Percentiles rank a stretch among this genome's conserved stretches.
Conservation (phyloP, 352 stramenopile genomes). For the Phytophthora constricta region DNA sequence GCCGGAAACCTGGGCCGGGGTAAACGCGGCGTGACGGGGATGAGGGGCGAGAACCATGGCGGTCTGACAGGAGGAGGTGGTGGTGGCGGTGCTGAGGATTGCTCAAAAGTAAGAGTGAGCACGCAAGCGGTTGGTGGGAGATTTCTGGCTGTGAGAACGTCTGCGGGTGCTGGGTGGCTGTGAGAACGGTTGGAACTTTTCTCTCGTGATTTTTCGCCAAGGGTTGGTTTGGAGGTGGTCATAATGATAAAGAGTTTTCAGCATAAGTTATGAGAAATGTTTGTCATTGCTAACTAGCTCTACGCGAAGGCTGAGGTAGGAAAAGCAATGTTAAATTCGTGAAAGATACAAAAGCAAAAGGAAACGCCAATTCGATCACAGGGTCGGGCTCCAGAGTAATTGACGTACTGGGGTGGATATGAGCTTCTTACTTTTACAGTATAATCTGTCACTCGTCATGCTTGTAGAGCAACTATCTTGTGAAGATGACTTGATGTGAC, state of each 20-base stretch:
- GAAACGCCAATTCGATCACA: no score
- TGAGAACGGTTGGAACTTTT: neutral
- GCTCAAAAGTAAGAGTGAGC: neutral
- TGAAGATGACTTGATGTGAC: no score
- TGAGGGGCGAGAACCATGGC: conserved; percentile 3
- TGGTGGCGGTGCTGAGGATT: neutral
- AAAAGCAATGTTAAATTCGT: no score
- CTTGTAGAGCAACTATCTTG: no score
- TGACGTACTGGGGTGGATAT: no score
- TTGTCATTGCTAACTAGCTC: neutral
- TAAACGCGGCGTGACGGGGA: neutral
- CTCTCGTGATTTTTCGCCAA: neutral
- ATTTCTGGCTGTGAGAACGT: neutral
- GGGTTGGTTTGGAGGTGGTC: neutral
- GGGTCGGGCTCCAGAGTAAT: no score
- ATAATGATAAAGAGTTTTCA: neutral
- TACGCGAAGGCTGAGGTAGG: no score
- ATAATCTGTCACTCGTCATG: no score
- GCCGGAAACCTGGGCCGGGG: neutral
- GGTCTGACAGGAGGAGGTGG: neutral
- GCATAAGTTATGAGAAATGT: neutral
- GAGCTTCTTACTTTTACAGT: no score
- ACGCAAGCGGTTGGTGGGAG: neutral
- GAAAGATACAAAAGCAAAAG: no score
- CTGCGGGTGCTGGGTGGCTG: neutral